Base-by-base conservation (phyloP, 2,329 filamentous ascomycete species). In the Botrytis deweyae region DNA sequence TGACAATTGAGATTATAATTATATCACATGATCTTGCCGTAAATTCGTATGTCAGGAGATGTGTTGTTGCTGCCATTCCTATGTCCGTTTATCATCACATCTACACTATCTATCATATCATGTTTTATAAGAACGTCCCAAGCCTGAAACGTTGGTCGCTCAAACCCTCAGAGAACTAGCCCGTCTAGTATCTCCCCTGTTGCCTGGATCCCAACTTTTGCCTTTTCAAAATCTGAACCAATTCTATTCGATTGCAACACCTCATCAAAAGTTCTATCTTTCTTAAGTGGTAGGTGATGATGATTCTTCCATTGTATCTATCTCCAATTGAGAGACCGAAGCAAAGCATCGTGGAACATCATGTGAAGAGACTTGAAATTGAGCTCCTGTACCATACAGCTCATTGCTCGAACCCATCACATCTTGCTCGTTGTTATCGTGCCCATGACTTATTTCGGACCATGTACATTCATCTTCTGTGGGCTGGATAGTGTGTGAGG, bases 321-420 rank as follows among this genome's bases (percentile, higher is more conserved):
- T 52, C n/a, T 69, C 66, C 38, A 69, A 29, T 25, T 69, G 66
- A 69, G 38, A 69, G 38, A 69, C n/a, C 18, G 49, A 69, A 12
- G 18, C 18, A 14, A 38, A 33, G 25, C 10, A 58, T 44, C 1
- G 38, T 29, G n/a, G 38, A 1, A n/a, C 8, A 4, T 69, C 49
- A 16, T 42, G 16, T 25, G 49, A 29, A 42, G 14, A 69, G 7
- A 25, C 49, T 40, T 44, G n/a, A 42, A 72, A 72, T 40, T 72
- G 70, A 12, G 20, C 38, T 66, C 70, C 70, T 10, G 64, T 42
- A 9, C 70, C 59, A 33, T 55, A 25, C 3, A 72, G 25, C 42
- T 72, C 36, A 18, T 36, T 10, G 16, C 20, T 38, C 25, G 1
- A 44, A 33, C 25, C 22, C 14, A 25, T 38, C 9, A 44, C n/a